A percentile compares a stretch with the other conserved stretches of the same genome.
These are phyloP conservation scores for Eimeria necatrix DNA, from an alignment of 169 alveolate species.

Conservation along the genomic window DNA sequence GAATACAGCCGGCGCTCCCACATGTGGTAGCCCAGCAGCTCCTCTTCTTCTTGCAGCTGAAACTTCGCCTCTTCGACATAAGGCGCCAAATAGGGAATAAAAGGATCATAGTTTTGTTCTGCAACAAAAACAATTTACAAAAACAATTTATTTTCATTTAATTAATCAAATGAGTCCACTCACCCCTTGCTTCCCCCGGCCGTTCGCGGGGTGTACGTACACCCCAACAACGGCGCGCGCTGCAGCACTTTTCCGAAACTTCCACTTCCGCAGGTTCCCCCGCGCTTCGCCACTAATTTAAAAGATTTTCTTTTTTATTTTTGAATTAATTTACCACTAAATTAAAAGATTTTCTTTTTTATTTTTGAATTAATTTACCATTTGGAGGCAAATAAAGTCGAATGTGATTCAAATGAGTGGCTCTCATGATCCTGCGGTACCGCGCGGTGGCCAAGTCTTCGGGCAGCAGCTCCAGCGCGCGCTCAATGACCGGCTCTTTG, in stretches of 20 bases:
- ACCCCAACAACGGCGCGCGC: no score
- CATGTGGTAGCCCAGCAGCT: slow-evolving; percentile 92
- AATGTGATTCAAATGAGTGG: slow-evolving; percentile 86
- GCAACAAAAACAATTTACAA: slow-evolving; percentile 82
- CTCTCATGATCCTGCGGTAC: slow-evolving; percentile 90
- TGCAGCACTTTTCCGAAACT: no score
- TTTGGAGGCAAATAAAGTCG: slow-evolving; percentile 79
- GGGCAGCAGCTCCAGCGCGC: slow-evolving; percentile 90
- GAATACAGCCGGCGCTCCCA: slow-evolving; percentile 89
- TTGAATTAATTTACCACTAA: not conserved
- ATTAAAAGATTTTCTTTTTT: no score
- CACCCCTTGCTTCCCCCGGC: no score
- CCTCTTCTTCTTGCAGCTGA: slow-evolving; percentile 93
- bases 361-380: slow-evolving; percentile 27
- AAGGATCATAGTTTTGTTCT: slow-evolving; percentile 93
- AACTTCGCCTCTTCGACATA: slow-evolving; percentile 94
- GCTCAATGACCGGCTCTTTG: slow-evolving; percentile 91
- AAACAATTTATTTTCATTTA: not conserved
- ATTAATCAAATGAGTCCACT: not conserved
- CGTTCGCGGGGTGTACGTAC: no score
- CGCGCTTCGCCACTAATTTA: no score
- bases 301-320: no score
- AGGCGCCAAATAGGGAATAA: slow-evolving; percentile 93
- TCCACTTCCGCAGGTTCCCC: no score
- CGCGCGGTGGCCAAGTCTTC: slow-evolving; percentile 88